Percentiles rank a stretch among this genome's conserved stretches.
phyloP scores from a whole-genome alignment of 805 yeast species.

The Saturnispora besseyi region DNA sequence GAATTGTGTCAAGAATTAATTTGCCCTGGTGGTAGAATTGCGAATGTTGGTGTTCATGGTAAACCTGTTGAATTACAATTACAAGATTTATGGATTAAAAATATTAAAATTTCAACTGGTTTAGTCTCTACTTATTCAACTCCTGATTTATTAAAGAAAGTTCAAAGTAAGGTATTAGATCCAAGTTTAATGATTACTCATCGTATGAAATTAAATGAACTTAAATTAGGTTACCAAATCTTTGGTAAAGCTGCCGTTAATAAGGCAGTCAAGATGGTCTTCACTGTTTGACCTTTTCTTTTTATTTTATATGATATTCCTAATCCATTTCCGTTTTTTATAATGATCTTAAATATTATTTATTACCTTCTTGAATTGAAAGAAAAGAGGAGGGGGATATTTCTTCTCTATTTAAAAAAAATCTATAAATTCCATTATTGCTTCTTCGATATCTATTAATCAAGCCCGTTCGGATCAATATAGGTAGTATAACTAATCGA shows the following conservation, averaged over 20 bases:
- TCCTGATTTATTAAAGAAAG: slow-evolving; percentile 28
- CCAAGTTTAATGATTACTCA: slow-evolving; percentile 50
- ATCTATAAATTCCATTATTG: neutral
- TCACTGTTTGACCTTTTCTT: slow-evolving; percentile 13
- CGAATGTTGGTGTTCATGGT: slow-evolving; percentile 55
- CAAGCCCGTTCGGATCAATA: slow-evolving; percentile 39
- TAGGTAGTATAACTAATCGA: slow-evolving; percentile 50
- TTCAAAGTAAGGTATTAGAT: slow-evolving; percentile 33
- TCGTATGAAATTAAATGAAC: slow-evolving; percentile 44
- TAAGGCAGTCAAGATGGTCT: slow-evolving; percentile 44
- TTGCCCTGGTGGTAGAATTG: slow-evolving; percentile 52
- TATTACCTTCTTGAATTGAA: neutral
- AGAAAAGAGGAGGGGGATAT: no score
- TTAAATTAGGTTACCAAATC: slow-evolving; percentile 53
- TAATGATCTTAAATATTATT: neutral
- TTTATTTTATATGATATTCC: neutral
- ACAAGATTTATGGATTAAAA: slow-evolving; percentile 39
- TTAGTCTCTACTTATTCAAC: slow-evolving; percentile 41
- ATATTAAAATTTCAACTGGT: slow-evolving; percentile 38
- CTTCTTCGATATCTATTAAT: neutral
- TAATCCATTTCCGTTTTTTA: no score
- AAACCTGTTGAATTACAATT: slow-evolving; percentile 32
- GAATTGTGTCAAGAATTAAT: slow-evolving; percentile 48
- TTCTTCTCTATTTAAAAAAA: no score
- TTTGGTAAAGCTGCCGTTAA: slow-evolving; percentile 43